These are phyloP conservation scores for Bipolaris zeicola DNA, from an alignment of 2,329 filamentous ascomycete species.

Conservation along the genomic window DNA sequence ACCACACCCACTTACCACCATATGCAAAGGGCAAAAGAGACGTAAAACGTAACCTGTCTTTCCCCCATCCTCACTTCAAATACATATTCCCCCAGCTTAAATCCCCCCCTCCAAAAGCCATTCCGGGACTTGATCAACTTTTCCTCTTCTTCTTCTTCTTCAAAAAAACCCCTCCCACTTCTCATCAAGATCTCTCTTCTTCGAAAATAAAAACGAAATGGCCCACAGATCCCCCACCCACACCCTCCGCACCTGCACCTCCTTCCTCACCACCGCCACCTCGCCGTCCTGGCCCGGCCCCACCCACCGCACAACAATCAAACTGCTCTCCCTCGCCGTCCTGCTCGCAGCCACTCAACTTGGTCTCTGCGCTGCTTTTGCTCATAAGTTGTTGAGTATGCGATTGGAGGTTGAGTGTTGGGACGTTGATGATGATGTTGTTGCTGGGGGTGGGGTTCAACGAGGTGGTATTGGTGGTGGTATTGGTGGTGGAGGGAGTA, in stretches of 20 bases:
- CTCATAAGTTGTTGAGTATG: background rate
- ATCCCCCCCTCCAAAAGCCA: too few relatives aligned
- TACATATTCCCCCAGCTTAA: too few relatives aligned
- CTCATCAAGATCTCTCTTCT: too few relatives aligned
- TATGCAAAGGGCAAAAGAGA: background rate
- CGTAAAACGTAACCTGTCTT: too few relatives aligned
- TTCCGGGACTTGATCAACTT: too few relatives aligned
- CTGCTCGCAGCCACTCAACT: constrained; percentile 3
- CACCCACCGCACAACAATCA: background rate
- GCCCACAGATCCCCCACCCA: background rate
- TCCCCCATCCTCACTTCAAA: too few relatives aligned
- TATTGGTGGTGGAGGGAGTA: too few relatives aligned
- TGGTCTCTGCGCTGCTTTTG: constrained; percentile 2
- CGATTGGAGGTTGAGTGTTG: background rate
- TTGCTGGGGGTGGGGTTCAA: background rate
- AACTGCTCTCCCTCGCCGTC: background rate
- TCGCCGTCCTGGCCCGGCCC: constrained; percentile 10
- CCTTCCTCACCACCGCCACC: background rate
- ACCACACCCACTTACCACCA: constrained; percentile 1
- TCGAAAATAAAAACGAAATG: background rate
- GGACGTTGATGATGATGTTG: background rate
- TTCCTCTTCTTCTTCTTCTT: too few relatives aligned
- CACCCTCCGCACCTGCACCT: background rate
- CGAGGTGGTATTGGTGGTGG: too few relatives aligned
- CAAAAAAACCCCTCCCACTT: too few relatives aligned